phyloP scores from a whole-genome alignment of 164 flowering plant species.

The Berberis thunbergii region DNA sequence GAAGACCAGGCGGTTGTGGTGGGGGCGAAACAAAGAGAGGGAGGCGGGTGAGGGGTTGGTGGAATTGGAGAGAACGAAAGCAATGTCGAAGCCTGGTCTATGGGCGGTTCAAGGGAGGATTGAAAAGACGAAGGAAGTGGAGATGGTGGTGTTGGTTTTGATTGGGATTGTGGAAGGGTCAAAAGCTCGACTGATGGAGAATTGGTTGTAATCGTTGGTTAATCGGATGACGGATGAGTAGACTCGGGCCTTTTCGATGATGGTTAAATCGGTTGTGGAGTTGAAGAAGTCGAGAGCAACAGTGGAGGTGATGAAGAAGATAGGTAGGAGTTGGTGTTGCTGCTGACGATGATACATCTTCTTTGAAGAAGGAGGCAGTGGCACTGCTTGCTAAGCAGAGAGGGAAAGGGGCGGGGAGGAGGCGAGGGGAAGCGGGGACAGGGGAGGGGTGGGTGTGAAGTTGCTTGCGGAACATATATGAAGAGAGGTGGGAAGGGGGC shows the following conservation, averaged over 20 bases:
- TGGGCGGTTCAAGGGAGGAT: constrained; percentile 38
- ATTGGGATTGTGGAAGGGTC: constrained; percentile 35
- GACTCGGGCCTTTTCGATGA: constrained; percentile 42
- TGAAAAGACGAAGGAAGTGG: constrained; percentile 75
- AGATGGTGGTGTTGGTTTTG: constrained; percentile 26
- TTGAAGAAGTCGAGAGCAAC: constrained; percentile 45
- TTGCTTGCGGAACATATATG: too few relatives aligned
- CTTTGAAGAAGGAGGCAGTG: not conserved
- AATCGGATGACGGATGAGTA: constrained; percentile 52
- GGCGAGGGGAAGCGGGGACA: too few relatives aligned
- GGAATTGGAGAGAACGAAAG: constrained; percentile 55
- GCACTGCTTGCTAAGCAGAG: not conserved
- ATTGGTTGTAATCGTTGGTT: constrained; percentile 51
- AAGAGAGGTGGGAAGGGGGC: too few relatives aligned
- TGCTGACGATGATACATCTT: not conserved
- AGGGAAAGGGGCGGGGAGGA: not conserved
- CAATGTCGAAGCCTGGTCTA: constrained; percentile 70
- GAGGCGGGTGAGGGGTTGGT: constrained; percentile 46
- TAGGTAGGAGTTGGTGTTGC: not conserved
- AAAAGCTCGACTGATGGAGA: constrained; percentile 61
- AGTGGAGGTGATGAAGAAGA: constrained; percentile 8
- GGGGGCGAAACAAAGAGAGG: too few relatives aligned
- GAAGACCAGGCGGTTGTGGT: too few relatives aligned
- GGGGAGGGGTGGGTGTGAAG: too few relatives aligned
- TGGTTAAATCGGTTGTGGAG: constrained; percentile 31